Evolutionary conservation across 805 yeast genomes (phyloP).

Genomic region (Alloascoidea africana): DNA sequence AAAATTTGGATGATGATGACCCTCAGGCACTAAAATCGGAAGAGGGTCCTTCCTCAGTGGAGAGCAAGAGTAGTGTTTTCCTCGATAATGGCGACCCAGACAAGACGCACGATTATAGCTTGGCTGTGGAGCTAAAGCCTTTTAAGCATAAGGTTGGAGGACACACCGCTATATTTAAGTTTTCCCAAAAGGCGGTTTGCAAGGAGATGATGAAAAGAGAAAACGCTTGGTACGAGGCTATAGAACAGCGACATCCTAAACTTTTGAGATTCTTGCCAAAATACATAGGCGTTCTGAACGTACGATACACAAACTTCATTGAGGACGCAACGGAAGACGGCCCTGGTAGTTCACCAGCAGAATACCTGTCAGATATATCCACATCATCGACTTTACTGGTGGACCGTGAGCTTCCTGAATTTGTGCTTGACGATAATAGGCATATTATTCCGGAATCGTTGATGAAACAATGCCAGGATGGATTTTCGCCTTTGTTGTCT

Average conservation of each 20-base stretch:
- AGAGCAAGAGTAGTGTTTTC: not conserved
- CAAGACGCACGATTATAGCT: constrained; percentile 31
- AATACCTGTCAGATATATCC: constrained; percentile 2
- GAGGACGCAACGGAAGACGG: constrained; percentile 18
- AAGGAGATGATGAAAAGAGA: constrained; percentile 86
- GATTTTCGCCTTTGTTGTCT: too few species aligned
- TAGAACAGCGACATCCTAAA: constrained; percentile 66
- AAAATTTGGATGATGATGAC: not conserved
- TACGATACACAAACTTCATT: constrained; percentile 47
- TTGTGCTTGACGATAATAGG: constrained; percentile 78
- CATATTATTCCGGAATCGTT: constrained; percentile 82
- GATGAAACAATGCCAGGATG: constrained; percentile 29
- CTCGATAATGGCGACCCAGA: constrained; percentile 13
- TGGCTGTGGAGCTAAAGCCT: constrained; percentile 83
- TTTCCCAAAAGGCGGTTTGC: constrained; percentile 85
- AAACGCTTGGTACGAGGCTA: constrained; percentile 80
- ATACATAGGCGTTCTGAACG: constrained; percentile 89
- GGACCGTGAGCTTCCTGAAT: constrained; percentile 38
- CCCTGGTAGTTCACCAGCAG: constrained; percentile 4
- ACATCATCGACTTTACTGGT: not conserved
- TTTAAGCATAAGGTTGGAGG: constrained; percentile 95
- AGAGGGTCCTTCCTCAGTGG: not conserved
- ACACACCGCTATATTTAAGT: constrained; percentile 90
- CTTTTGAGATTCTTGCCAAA: constrained; percentile 79
- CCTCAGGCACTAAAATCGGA: not conserved